Conservation (phyloP, 164 flowering plant genomes). For the Chloranthus sessilifolius region DNA sequence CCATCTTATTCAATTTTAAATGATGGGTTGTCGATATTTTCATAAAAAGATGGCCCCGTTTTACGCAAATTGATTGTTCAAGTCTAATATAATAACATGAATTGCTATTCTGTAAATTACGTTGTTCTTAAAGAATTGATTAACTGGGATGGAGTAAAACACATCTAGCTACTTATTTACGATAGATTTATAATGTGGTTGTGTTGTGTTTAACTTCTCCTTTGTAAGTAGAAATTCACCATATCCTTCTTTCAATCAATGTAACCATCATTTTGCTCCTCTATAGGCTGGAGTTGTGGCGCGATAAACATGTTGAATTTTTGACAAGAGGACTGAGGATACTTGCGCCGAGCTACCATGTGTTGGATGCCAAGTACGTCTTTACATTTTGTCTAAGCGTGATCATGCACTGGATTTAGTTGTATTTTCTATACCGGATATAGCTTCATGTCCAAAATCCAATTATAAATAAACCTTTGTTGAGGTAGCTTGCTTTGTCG, state of each 20-base stretch:
- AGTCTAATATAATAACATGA: no score
- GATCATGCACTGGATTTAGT: not conserved
- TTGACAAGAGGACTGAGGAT: constrained; percentile 45
- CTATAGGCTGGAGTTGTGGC: constrained; percentile 59
- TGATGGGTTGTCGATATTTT: no score
- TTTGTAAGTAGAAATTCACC: not conserved
- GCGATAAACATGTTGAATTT: constrained; percentile 59
- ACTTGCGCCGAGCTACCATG: constrained; percentile 53
- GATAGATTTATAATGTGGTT: not conserved
- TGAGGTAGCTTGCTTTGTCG: no score
- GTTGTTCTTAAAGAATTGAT: not conserved
- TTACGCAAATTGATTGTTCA: no score
- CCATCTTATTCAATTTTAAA: no score
- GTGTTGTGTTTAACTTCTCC: not conserved
- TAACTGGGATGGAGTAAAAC: no score
- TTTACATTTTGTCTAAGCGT: not conserved
- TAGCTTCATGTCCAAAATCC: no score
- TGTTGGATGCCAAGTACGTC: constrained; percentile 72
- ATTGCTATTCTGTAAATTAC: not conserved
- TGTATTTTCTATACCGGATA: no score
- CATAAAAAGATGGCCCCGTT: no score
- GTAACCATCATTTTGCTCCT: not conserved
- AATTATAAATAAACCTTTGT: no score
- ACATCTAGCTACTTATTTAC: not conserved
- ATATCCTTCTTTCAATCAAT: no score